These are phyloP conservation scores for Peronospora destructor DNA, from an alignment of 352 stramenopile genomes.

Conservation along the genomic window DNA sequence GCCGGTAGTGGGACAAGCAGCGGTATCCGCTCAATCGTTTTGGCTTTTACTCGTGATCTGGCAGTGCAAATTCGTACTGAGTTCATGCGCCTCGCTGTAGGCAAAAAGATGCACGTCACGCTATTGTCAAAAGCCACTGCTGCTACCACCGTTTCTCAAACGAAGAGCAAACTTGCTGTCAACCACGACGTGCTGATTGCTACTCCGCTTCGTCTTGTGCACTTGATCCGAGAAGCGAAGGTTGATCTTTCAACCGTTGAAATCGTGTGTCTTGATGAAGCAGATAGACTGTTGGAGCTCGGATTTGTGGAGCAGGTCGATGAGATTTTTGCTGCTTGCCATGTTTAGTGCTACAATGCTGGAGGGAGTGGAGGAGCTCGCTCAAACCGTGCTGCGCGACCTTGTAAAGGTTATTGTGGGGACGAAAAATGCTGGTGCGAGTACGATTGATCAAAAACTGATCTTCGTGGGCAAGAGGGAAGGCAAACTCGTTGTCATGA, in stretches of 20 bases:
- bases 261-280: constrained; percentile 97
- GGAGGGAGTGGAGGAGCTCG: constrained; percentile 91
- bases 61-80: constrained; percentile 95
- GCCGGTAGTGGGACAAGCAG: constrained; percentile 18
- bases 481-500: constrained; percentile 96
- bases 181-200: constrained; percentile 94
- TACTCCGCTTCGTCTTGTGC: constrained; percentile 93
- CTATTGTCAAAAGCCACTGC: constrained; percentile 92
- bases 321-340: constrained; percentile 91
- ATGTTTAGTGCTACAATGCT: constrained; percentile 99
- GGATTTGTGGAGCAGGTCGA: constrained; percentile 97
- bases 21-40: constrained; percentile 89
- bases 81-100: constrained; percentile 85
- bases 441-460: constrained; percentile 90
- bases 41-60: constrained; percentile 96
- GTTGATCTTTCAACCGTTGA: constrained; percentile 85
- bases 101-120: constrained; percentile 83
- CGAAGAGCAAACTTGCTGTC: constrained; percentile 72
- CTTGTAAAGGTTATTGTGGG: constrained; percentile 94
- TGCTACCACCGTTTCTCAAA: constrained; percentile 58
- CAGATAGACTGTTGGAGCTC: constrained; percentile 96
- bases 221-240: constrained; percentile 77
- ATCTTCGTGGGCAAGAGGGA: constrained; percentile 99
- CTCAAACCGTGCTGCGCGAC: constrained; percentile 93
- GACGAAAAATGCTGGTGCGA: constrained; percentile 81